A percentile compares a stretch with the other conserved stretches of the same genome.
phyloP scores from a whole-genome alignment of 768 basidiomycete genomes.

The Lentinus tigrinus region DNA sequence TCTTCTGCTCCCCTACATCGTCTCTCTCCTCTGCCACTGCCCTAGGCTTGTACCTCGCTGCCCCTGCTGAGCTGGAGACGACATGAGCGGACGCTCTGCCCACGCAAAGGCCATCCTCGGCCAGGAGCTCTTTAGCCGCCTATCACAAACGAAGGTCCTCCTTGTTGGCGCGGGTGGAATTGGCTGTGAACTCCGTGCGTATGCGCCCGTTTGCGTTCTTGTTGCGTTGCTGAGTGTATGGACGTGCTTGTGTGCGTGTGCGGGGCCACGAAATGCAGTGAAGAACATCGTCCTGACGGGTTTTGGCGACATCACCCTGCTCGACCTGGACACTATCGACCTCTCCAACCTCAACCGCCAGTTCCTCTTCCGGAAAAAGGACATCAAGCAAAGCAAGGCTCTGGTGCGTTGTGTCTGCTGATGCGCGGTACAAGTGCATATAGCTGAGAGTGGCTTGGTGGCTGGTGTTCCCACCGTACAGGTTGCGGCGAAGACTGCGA shows the following conservation, averaged over 20 bases:
- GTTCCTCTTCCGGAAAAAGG: slow-evolving; percentile 95
- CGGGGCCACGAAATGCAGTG: slow-evolving; percentile 45
- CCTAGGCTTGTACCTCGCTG: background rate
- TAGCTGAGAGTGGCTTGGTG: background rate
- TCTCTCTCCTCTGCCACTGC: background rate
- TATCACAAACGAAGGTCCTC: slow-evolving; percentile 69
- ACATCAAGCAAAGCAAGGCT: slow-evolving; percentile 96
- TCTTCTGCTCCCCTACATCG: background rate
- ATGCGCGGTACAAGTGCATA: background rate
- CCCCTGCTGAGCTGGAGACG: background rate
- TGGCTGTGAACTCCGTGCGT: slow-evolving; percentile 90
- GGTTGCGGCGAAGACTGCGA: slow-evolving; percentile 83
- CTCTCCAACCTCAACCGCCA: slow-evolving; percentile 96
- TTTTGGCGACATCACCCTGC: slow-evolving; percentile 87
- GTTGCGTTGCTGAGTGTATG: background rate
- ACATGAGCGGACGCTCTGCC: slow-evolving; percentile 37
- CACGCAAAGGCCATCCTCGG: slow-evolving; percentile 84
- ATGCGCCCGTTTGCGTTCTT: background rate
- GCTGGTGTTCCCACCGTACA: slow-evolving; percentile 28
- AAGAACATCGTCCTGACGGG: slow-evolving; percentile 95
- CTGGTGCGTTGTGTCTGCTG: slow-evolving; percentile 50
- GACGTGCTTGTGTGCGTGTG: background rate
- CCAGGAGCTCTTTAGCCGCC: slow-evolving; percentile 57
- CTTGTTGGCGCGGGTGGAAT: slow-evolving; percentile 97
- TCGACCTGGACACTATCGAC: slow-evolving; percentile 98